phyloP scores from a whole-genome alignment of 1,284 basidiomycete genomes.

The Cryptococcus sp. region DNA sequence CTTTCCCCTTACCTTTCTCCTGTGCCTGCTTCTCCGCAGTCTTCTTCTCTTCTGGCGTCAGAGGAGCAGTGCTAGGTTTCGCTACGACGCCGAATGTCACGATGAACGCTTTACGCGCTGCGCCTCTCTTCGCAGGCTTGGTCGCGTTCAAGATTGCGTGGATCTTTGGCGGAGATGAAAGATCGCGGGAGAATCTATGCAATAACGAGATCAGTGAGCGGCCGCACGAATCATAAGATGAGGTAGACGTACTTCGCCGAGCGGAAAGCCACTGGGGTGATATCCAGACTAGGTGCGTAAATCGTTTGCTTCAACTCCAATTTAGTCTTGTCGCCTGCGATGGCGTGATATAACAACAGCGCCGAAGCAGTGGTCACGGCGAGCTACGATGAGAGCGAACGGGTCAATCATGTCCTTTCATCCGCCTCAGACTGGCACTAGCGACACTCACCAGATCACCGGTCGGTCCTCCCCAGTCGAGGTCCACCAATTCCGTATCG shows the following conservation, averaged over 20 bases:
- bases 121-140: slow-evolving; percentile 33
- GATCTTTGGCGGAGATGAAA: slow-evolving; percentile 56
- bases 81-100: slow-evolving; percentile 41
- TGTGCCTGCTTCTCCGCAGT: slow-evolving; percentile 60
- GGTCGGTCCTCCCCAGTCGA: slow-evolving; percentile 46
- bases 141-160: slow-evolving; percentile 75
- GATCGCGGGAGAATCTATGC: slow-evolving; percentile 63
- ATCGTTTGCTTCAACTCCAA: slow-evolving; percentile 44
- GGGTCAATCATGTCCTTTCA: neutral
- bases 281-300: slow-evolving; percentile 42
- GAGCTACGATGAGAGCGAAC: slow-evolving; percentile 23
- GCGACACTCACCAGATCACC: slow-evolving; percentile 41
- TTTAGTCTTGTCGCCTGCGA: slow-evolving; percentile 22
- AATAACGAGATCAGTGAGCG: neutral
- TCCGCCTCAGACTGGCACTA: no score
- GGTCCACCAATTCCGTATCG: slow-evolving; percentile 47
- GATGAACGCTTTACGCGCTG: slow-evolving; percentile 44
- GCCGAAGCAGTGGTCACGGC: slow-evolving; percentile 41
- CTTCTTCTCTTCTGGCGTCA: slow-evolving; percentile 23
- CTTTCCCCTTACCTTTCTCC: slow-evolving; percentile 55
- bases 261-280: slow-evolving; percentile 64
- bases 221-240: neutral
- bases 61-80: slow-evolving; percentile 23
- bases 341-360: slow-evolving; percentile 39
- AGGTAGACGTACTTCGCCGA: slow-evolving; percentile 62